Evolutionary conservation across 2,329 filamentous ascomycete genomes (phyloP).

Genomic region (Cladosporium sp.): DNA sequence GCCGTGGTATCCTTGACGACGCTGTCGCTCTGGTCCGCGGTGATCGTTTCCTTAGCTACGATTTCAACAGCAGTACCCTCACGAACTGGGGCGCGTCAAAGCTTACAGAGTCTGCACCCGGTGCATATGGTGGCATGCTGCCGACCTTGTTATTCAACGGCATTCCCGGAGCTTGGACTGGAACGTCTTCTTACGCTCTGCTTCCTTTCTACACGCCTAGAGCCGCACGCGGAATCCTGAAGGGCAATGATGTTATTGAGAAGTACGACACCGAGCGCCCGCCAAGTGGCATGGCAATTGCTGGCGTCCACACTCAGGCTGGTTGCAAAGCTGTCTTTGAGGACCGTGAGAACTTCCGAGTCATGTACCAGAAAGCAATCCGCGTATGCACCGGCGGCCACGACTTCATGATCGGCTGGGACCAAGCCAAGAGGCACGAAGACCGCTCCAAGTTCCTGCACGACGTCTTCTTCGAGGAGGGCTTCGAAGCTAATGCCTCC

Average conservation of each 20-base stretch:
- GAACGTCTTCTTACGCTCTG: constrained; percentile 46
- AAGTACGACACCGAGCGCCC: constrained; percentile 46
- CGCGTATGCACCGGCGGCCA: constrained; percentile 42
- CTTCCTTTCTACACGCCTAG: constrained; percentile 51
- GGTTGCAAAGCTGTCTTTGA: constrained; percentile 49
- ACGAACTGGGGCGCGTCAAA: constrained; percentile 50
- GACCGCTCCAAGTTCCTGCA: constrained; percentile 41
- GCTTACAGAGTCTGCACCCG: constrained; percentile 34
- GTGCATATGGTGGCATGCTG: constrained; percentile 44
- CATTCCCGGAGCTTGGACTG: constrained; percentile 45
- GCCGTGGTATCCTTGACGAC: constrained; percentile 45
- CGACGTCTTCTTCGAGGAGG: constrained; percentile 44
- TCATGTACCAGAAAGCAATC: constrained; percentile 45
- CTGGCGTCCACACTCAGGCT: constrained; percentile 48
- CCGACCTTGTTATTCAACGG: constrained; percentile 43
- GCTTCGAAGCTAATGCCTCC: constrained; percentile 41
- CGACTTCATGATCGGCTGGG: constrained; percentile 45
- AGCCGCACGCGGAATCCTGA: constrained; percentile 44
- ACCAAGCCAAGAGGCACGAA: constrained; percentile 37
- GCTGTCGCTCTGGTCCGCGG: constrained; percentile 46
- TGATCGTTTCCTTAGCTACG: constrained; percentile 45
- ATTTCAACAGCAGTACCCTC: constrained; percentile 46
- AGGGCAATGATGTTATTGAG: constrained; percentile 36
- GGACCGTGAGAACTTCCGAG: constrained; percentile 47
- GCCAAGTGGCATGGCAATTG: constrained; percentile 37